Base-by-base conservation (phyloP, 192 early-diverging fungal genomes). In the Entomortierella parvispora region DNA sequence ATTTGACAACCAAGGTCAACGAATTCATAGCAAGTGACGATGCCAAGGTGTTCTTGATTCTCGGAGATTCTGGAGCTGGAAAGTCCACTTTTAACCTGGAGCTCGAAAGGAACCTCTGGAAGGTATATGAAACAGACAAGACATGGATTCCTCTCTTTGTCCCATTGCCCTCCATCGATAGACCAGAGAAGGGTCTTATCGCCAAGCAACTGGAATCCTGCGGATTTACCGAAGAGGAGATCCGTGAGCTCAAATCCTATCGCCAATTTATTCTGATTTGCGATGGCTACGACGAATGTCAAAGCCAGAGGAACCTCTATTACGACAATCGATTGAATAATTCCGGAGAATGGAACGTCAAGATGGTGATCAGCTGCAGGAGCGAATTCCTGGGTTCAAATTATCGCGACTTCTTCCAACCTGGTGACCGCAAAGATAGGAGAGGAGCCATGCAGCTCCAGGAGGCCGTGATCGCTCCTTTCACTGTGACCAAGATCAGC, bases 21-120 rank as follows among this genome's bases (percentile, higher is more conserved):
- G 32, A 37, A 1, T 55, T 55, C 31, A 3, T 55, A 31, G 1
- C 31, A 2, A 55, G 53, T 31, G 17, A 34, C 15, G 3, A n/a
- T 4, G n/a, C n/a, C n/a, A 5, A 55, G 15, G 32, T 55, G 3
- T 9, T 55, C 29, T 31, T 55, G 8, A 32, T 55, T 34, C 32
- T 55, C n/a, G 53, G 53, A 7, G 53, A 55, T 55, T 55, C 53
- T 32, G 53, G 53, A 28, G 2, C 53, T 9, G 53, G 53, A 14
- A 55, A 55, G 31, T 55, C 53, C 5, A 55, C 53, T 18, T 55
- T 34, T 31, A 55, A 37, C 53, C 25, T 14, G 17, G 28, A 55
- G 2, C 18, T 55, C 29, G 53, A 55, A 18, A 12, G 10, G 15
- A 17, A 34, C 5, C 31, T 55, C 9, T 55, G 53, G 53, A 34